Evolutionary conservation across 2,329 filamentous ascomycete genomes (phyloP).

Genomic region (Apiospora pterosperma): DNA sequence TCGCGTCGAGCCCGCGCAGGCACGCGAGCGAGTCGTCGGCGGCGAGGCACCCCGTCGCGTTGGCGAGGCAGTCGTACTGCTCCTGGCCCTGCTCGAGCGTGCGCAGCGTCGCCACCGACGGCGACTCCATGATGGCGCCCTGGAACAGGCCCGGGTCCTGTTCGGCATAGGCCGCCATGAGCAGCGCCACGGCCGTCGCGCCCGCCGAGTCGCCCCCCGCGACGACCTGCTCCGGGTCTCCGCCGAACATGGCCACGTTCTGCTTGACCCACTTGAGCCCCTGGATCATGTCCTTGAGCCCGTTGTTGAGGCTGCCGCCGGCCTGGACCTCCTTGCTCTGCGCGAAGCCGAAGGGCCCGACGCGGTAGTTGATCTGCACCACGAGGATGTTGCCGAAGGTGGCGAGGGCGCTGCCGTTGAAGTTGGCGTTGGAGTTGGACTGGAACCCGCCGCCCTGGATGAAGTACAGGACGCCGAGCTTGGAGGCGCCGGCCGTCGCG

Average conservation of each 20-base stretch:
- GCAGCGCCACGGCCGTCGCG: constrained; percentile 55
- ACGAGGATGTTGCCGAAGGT: constrained; percentile 59
- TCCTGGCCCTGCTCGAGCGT: constrained; percentile 40
- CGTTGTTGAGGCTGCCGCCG: constrained; percentile 50
- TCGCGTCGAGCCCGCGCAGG: constrained; percentile 34
- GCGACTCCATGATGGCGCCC: constrained; percentile 41
- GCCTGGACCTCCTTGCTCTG: constrained; percentile 48
- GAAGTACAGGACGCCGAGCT: constrained; percentile 56
- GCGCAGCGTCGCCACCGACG: constrained; percentile 41
- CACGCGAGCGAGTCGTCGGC: constrained; percentile 34
- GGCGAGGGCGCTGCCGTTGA: constrained; percentile 55
- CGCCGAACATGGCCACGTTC: constrained; percentile 62
- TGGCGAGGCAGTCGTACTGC: constrained; percentile 42
- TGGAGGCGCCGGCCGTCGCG: constrained; percentile 38
- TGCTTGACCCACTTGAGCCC: constrained; percentile 64
- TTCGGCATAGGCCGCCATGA: constrained; percentile 51
- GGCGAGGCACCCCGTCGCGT: constrained; percentile 33
- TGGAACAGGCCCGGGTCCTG: constrained; percentile 42
- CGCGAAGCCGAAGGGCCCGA: constrained; percentile 68
- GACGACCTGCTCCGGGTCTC: constrained; percentile 61
- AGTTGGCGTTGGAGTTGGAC: constrained; percentile 40
- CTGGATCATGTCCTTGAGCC: constrained; percentile 64
- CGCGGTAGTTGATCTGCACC: constrained; percentile 71
- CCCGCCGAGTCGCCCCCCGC: constrained; percentile 65
- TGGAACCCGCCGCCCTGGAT: constrained; percentile 58